These are phyloP conservation scores for Seiridium unicorne DNA, from an alignment of 2,329 filamentous ascomycete genomes.

Conservation along the genomic window DNA sequence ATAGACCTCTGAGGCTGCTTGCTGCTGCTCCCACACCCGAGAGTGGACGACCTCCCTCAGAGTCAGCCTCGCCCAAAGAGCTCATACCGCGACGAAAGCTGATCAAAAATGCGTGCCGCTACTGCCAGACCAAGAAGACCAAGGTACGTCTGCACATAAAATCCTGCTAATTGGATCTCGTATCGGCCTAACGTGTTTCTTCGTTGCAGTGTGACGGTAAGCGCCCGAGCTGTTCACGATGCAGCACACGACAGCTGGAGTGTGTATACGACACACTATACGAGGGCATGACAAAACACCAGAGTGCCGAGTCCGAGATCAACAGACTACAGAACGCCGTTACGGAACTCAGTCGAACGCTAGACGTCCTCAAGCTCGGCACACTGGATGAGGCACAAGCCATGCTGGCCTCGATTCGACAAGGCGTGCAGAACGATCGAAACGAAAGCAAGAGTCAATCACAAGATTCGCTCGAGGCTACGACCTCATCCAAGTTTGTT, in stretches of 20 bases:
- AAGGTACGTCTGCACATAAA: not conserved
- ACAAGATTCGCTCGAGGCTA: not conserved
- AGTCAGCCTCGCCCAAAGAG: not conserved
- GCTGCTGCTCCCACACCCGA: not conserved
- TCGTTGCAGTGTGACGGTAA: constrained; percentile 2
- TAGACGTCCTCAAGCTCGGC: not conserved
- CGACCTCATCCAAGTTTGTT: not conserved
- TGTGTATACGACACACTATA: not conserved
- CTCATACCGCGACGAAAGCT: not conserved
- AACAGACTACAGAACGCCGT: not conserved
- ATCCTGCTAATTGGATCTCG: not conserved
- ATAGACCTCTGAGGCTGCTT: not conserved
- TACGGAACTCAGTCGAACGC: not conserved
- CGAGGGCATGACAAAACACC: constrained; percentile 3
- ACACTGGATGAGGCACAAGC: not conserved
- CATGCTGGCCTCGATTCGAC: not conserved
- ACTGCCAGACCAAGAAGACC: constrained; percentile 6
- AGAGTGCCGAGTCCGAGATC: constrained; percentile 2
- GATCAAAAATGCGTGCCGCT: not conserved
- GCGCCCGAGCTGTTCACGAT: constrained; percentile 2
- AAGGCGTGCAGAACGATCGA: not conserved
- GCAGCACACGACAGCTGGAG: not conserved
- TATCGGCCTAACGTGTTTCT: not conserved
- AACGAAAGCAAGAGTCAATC: too few relatives aligned
- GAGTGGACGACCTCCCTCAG: not conserved